These are phyloP conservation scores for Licmophora abbreviata DNA, from an alignment of 108 stramenopile species.

Conservation along the genomic window DNA sequence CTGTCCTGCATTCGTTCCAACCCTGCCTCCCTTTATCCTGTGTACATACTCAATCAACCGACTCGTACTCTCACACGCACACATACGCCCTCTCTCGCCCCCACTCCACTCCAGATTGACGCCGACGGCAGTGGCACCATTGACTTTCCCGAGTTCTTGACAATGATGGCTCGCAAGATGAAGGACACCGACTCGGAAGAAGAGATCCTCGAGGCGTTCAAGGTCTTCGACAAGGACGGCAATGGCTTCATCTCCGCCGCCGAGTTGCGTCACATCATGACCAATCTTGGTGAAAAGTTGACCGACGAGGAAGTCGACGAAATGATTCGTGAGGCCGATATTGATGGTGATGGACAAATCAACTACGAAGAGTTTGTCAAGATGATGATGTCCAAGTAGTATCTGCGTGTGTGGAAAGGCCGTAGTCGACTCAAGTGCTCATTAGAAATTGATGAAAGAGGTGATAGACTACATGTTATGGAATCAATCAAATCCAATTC, in stretches of 20 bases:
- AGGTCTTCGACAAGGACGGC: constrained; percentile 99
- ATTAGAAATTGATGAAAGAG: no score
- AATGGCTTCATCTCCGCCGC: constrained; percentile 99
- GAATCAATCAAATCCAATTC: no score
- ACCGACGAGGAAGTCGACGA: constrained; percentile 99
- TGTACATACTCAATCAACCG: no score
- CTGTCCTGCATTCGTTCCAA: neutral
- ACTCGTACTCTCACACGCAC: neutral
- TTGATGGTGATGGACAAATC: constrained; percentile 99
- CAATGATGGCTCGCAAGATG: constrained; percentile 99
- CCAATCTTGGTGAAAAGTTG: constrained; percentile 99
- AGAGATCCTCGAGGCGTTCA: constrained; percentile 99
- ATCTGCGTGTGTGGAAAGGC: no score
- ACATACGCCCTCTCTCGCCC: constrained; percentile 4
- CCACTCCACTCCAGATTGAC: constrained; percentile 88
- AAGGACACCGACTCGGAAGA: constrained; percentile 99
- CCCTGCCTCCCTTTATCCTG: neutral
- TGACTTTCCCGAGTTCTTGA: constrained; percentile 99
- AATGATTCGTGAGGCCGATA: constrained; percentile 99
- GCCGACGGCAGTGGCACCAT: constrained; percentile 99
- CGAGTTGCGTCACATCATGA: constrained; percentile 99
- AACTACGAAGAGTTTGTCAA: constrained; percentile 99
- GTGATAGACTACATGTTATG: no score
- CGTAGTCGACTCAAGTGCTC: no score
- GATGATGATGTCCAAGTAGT: constrained; percentile 99